Evolutionary conservation across 129 eudicot species (phyloP).

Genomic region (Silybum marianum): DNA sequence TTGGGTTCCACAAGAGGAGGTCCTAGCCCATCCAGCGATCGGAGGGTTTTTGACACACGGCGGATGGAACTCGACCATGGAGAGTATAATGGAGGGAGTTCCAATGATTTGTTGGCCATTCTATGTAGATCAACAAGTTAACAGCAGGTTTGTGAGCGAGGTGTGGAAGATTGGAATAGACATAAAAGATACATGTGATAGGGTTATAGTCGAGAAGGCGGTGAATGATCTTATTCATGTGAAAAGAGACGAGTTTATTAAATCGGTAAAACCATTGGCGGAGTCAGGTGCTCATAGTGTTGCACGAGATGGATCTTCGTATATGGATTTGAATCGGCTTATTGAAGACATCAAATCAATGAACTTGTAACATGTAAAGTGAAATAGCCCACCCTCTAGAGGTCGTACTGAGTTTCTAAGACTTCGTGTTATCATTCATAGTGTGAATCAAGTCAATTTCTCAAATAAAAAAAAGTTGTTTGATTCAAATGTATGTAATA

Average conservation of each 20-base stretch:
- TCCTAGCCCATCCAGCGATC: conserved; percentile 49
- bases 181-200: conserved; percentile 49
- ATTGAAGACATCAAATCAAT: conserved; percentile 40
- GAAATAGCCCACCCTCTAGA: not conserved
- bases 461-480: not conserved
- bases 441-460: not conserved
- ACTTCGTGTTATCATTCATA: not conserved
- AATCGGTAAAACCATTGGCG: conserved; percentile 13
- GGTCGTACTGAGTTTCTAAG: not conserved
- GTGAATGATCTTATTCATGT: conserved; percentile 34
- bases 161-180: conserved; percentile 60
- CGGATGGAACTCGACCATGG: conserved; percentile 68
- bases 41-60: conserved; percentile 58
- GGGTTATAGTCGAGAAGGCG: conserved; percentile 33
- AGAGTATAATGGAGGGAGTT: conserved; percentile 52
- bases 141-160: conserved; percentile 49
- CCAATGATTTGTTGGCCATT: conserved; percentile 66
- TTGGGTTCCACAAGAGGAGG: conserved; percentile 62
- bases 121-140: conserved; percentile 51
- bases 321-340: conserved; percentile 37
- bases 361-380: not conserved
- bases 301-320: conserved; percentile 53
- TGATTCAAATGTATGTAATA: not conserved
- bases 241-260: conserved; percentile 25
- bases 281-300: conserved; percentile 21